Percentiles rank a stretch among this genome's conserved stretches.
phyloP scores from a whole-genome alignment of 2,329 filamentous ascomycete genomes.

The Colletotrichum sp. region DNA sequence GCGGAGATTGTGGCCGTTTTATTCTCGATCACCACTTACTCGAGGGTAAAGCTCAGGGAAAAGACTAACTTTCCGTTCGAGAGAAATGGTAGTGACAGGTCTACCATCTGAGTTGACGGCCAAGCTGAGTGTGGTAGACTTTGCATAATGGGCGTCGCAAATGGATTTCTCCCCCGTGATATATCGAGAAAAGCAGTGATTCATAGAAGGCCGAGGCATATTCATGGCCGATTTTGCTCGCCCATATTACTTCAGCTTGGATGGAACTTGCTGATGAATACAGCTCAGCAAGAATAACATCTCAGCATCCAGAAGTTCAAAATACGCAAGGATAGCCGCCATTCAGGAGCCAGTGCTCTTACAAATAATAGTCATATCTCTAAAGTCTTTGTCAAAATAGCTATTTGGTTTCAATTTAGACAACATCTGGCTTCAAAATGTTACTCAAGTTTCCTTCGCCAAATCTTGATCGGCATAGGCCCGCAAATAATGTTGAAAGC shows the following conservation, averaged over 20 bases:
- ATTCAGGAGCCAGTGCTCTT: fast-evolving
- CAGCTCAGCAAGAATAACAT: not conserved
- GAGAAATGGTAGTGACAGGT: not conserved
- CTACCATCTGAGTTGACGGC: not conserved
- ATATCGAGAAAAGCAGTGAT: not conserved
- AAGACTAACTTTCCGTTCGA: not conserved
- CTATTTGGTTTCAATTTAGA: not conserved
- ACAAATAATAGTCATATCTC: not conserved
- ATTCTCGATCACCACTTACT: not conserved
- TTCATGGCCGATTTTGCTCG: fast-evolving
- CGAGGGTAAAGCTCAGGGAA: not conserved
- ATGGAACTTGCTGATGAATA: not conserved
- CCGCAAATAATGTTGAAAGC: slow-evolving; percentile 8
- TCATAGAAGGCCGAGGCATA: not conserved
- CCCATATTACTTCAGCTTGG: not conserved
- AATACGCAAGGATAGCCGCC: not conserved
- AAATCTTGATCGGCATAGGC: slow-evolving; percentile 1
- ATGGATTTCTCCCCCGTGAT: not conserved
- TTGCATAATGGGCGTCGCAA: not conserved
- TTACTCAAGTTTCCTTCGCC: not conserved
- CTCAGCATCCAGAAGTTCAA: not conserved
- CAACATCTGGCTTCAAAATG: not conserved
- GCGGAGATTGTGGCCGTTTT: not conserved
- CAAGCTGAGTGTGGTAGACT: not conserved
- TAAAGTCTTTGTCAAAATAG: not conserved